A percentile compares a stretch with the other conserved stretches of the same genome.
Conservation (phyloP, 345 rosid species). For the Acer saccharum region DNA sequence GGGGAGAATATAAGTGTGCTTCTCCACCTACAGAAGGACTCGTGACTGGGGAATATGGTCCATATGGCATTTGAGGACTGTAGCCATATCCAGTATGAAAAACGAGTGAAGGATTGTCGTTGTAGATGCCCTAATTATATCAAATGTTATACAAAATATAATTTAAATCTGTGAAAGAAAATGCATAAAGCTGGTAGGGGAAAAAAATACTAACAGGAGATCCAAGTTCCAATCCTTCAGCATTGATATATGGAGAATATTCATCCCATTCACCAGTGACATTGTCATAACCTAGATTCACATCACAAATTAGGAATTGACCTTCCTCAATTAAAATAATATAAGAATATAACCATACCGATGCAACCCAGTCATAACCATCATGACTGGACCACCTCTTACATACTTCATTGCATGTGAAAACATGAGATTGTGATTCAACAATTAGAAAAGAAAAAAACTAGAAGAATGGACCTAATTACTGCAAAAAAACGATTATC, state of each 20-base stretch:
- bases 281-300: conserved; percentile 65
- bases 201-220: conserved; percentile 63
- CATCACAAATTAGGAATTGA: conserved; percentile 14
- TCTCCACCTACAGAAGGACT: conserved; percentile 71
- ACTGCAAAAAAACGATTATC: not conserved
- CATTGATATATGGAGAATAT: conserved; percentile 59
- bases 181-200: conserved; percentile 6
- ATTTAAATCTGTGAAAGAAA: conserved; percentile 1
- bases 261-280: conserved; percentile 75
- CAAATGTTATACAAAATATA: conserved; percentile 15
- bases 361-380: not conserved
- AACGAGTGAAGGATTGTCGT: conserved; percentile 69
- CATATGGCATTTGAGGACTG: conserved; percentile 83
- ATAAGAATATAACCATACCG: not conserved
- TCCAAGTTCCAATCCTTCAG: conserved; percentile 73
- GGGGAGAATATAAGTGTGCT: conserved; percentile 69
- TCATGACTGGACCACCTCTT: not conserved
- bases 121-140: conserved; percentile 65
- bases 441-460: not conserved
- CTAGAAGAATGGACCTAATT: not conserved
- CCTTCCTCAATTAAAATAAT: conserved; percentile 2
- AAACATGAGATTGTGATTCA: not conserved
- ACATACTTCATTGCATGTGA: not conserved
- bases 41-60: conserved; percentile 87
- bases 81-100: conserved; percentile 85